These are phyloP conservation scores for Avena atlantica DNA, from an alignment of 176 grass and related monocot species.

Conservation along the genomic window DNA sequence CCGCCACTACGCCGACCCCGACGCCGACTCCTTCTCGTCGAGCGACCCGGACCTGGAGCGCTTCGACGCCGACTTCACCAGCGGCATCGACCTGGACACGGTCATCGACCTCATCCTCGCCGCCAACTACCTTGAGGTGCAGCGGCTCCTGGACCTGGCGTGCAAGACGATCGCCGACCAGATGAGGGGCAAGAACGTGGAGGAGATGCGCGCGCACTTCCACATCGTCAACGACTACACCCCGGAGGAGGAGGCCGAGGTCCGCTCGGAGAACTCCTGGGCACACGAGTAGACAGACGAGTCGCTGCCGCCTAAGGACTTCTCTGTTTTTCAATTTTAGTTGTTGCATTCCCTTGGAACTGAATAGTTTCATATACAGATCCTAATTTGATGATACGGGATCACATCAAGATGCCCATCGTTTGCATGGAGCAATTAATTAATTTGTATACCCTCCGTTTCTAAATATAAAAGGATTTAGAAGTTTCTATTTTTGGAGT, in stretches of 20 bases:
- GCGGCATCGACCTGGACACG: not conserved
- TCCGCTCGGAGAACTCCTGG: not conserved
- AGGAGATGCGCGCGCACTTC: conserved; percentile 30
- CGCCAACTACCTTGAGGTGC: not conserved
- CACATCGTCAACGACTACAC: not conserved
- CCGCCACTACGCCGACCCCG: not conserved
- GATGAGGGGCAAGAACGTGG: not conserved
- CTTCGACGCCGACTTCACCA: conserved; percentile 7
- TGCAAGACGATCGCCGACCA: not conserved
- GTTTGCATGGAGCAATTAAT: too few species aligned
- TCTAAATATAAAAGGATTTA: too few species aligned
- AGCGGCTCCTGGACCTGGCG: conserved; percentile 5
- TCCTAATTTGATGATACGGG: not conserved
- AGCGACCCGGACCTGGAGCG: not conserved
- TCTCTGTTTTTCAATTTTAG: not conserved
- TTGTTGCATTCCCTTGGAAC: not conserved
- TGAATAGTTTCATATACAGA: not conserved
- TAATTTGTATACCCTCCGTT: too few species aligned
- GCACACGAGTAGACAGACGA: not conserved
- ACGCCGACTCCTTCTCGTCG: not conserved
- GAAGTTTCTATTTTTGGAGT: too few species aligned
- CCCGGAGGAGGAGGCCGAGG: not conserved
- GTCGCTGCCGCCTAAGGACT: not conserved
- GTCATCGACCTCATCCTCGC: conserved; percentile 9
- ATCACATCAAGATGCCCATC: not conserved